Base-by-base conservation (phyloP, 371 early-diverging fungal species). In the Blakeslea trispora region DNA sequence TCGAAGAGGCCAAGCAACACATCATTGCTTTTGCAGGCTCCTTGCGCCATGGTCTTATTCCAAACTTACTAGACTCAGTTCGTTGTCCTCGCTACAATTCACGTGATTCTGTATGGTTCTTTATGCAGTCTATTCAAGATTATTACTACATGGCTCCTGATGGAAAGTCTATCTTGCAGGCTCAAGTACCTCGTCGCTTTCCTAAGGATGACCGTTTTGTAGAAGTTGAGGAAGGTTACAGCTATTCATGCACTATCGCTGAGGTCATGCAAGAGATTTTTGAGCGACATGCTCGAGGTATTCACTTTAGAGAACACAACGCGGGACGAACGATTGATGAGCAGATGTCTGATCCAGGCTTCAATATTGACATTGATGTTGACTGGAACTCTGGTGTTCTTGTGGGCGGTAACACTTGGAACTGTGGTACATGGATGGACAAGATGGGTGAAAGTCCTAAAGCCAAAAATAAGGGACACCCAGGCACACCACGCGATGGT, bases 401-500 rank as follows among this genome's bases (percentile, higher is more conserved):
- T 39, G 67, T 71, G 28, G 98, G 99, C 28, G 99, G 99, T 21
- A 95, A 86, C 66, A 39, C 74, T n/a, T 91, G 77, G 81, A 98
- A 98, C 72, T 98, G 98, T 63, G 98, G 99, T 32, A 97, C 97
- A 0, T 98, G 98, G 99, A 97, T 97, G 97, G 99, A 97, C 75
- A 98, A 97, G 81, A 98, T 96, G 96, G 98, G 98, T 10, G 95
- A 95, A 64, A 93, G 92, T 21, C 83, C 76, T 28, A 94, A 91
- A 73, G 97, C 99, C 3, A 90, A 91, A 8, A 96, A 83, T 40
- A 85, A 86, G 47, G 99, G 99, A 1, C 64, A 87, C 28, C 99
- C 98, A 0, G 93, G 94, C 0, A 97, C 96, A 2, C 92, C 97
- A 32, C 84, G 98, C 32, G 96, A 98, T 66, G 98, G 99, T 34